Conservation (phyloP, 2,329 filamentous ascomycete species). For the Pseudopyrenochaeta lycopersici region DNA sequence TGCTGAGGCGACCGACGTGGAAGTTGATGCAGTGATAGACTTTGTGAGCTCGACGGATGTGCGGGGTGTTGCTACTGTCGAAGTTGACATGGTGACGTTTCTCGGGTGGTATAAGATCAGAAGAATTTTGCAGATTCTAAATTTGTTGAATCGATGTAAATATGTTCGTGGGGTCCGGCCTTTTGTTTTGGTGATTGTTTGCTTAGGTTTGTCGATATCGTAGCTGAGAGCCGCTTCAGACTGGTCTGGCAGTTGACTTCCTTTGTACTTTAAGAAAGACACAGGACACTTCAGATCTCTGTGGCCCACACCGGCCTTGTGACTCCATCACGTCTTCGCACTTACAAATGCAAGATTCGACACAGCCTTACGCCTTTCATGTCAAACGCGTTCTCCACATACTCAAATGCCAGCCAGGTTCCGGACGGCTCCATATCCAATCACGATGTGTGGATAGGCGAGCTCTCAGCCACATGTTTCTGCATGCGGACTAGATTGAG, state of each 20-base stretch:
- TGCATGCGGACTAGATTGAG: background rate
- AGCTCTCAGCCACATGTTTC: background rate
- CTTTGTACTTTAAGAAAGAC: constrained; percentile 4
- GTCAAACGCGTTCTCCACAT: constrained; percentile 5
- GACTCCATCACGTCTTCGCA: constrained; percentile 3
- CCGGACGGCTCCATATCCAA: background rate
- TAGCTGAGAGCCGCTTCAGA: too few relatives aligned
- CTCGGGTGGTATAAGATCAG: background rate
- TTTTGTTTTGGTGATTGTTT: too few relatives aligned
- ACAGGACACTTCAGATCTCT: too few relatives aligned
- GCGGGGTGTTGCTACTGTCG: constrained; percentile 24
- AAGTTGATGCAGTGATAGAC: constrained; percentile 6
- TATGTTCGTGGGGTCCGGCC: background rate
- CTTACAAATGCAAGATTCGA: constrained; percentile 6
- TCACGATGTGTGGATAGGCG: background rate
- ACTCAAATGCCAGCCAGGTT: background rate
- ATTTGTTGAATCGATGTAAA: background rate
- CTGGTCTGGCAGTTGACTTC: too few relatives aligned
- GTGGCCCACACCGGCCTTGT: constrained; percentile 1
- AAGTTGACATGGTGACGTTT: constrained; percentile 14
- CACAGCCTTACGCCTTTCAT: constrained; percentile 14
- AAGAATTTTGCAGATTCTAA: too few relatives aligned
- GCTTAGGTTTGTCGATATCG: too few relatives aligned
- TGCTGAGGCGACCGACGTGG: constrained; percentile 7
- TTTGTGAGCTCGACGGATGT: constrained; percentile 27